A percentile compares a stretch with the other conserved stretches of the same genome.
phyloP scores from a whole-genome alignment of 2,329 filamentous ascomycete genomes.

The Colletotrichum cordylinicola region DNA sequence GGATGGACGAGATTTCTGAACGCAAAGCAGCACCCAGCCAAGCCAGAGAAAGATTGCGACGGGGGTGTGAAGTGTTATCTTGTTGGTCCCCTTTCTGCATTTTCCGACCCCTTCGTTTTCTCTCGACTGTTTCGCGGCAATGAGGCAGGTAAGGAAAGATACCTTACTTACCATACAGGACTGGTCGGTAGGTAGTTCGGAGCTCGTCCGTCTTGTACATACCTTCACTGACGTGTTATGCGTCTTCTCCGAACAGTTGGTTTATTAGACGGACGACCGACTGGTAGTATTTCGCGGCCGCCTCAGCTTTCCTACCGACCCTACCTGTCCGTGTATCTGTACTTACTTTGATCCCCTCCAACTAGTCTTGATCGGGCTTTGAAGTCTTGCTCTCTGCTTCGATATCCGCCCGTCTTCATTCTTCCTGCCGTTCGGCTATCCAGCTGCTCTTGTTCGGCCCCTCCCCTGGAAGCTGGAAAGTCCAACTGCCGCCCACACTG shows the following conservation, averaged over 20 bases:
- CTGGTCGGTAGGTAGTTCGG: background rate
- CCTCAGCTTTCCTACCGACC: background rate
- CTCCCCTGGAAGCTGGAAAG: background rate
- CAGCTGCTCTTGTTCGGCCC: background rate
- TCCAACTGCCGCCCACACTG: constrained; percentile 13
- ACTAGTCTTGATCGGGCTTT: background rate
- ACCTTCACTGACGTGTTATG: background rate
- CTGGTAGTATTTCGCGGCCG: background rate
- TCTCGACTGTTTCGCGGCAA: constrained; percentile 8
- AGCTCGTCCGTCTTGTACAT: background rate
- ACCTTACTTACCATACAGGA: background rate
- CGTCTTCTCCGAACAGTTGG: background rate
- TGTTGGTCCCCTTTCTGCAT: background rate
- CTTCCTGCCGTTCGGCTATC: background rate
- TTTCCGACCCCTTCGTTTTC: background rate
- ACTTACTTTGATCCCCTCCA: background rate
- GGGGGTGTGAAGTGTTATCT: background rate
- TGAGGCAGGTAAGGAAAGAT: background rate
- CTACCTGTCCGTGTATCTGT: background rate
- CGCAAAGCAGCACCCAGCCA: background rate
- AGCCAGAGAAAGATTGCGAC: background rate
- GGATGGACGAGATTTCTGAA: background rate
- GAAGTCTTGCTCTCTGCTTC: background rate
- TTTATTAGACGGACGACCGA: background rate
- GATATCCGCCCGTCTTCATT: background rate